Base-by-base conservation (phyloP, 2,329 filamentous ascomycete species). In the Clonostachys rhizophaga region DNA sequence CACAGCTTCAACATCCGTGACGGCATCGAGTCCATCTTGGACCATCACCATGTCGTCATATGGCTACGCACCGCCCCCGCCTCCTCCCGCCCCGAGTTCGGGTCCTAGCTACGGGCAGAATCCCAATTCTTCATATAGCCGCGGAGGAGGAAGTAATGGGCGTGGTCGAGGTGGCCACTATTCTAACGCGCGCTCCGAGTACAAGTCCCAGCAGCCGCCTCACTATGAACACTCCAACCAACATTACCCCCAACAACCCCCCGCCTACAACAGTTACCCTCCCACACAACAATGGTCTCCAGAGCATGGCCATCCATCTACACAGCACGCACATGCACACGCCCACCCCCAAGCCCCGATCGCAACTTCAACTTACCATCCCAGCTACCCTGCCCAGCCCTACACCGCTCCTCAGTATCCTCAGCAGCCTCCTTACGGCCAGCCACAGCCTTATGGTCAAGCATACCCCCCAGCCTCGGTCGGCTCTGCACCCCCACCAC, bases 381-480 rank as follows among this genome's bases (percentile, higher is more conserved):
- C 77, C 34, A 80, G 78, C 60, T 83, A 81, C 57, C 72, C 78
- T 37, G 74, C 75, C 39, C 81, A 82, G 54, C 61, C 69, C 9
- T 83, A 81, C 33, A 34, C 41, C 9, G 58, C 63, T 41, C 48
- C 67, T 20, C 68, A 71, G 46, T 69, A 70, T 49, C 56, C 66
- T 12, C 74, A 74, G 50, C 72, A 72, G 45, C 65, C 71, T 36
- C 61, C 68, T 13, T 76, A 76, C 51, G 63, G 62, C 12, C 59
- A 67, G 40, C 63, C 68, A 30, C 67, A 68, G 46, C 61, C 62
- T 35, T 70, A 70, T 36, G 52, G 53, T 11, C 57, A 60, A 35
- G 61, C 63, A 5, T 71, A 71, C 51, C 64, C 63, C 44, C 24
- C 24, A 10, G 24, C 57, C 58, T 10, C 64, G 64, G 39, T 60